Conservation (phyloP, 768 basidiomycete species). For the Russula foetens region DNA sequence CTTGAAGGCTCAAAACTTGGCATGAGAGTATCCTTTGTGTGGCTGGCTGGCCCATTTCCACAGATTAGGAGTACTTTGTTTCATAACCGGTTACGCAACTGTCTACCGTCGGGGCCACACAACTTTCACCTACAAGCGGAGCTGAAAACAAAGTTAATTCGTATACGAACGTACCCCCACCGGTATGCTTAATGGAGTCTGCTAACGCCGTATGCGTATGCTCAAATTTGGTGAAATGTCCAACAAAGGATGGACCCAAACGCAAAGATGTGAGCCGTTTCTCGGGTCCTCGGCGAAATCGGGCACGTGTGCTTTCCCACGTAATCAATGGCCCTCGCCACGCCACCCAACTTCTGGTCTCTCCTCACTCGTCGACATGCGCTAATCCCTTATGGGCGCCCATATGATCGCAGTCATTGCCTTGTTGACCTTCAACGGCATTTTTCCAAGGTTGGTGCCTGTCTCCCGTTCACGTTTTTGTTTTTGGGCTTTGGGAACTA, state of each 20-base stretch:
- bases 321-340: conserved; percentile 13
- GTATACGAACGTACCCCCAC: not conserved
- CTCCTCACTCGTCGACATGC: conserved; percentile 4
- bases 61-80: not conserved
- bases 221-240: not conserved
- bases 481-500: not conserved
- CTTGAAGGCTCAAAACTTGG: not conserved
- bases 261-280: not conserved
- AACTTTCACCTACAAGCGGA: not conserved
- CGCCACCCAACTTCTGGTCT: conserved; percentile 3
- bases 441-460: conserved; percentile 17
- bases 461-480: not conserved
- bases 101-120: not conserved
- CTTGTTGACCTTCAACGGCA: conserved; percentile 11
- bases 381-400: conserved; percentile 18
- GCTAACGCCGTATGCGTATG: no score
- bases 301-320: conserved; percentile 11
- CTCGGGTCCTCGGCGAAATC: conserved; percentile 2
- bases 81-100: not conserved
- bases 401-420: conserved; percentile 13
- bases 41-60: not conserved
- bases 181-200: not conserved
- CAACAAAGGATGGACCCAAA: not conserved
- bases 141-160: not conserved
- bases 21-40: not conserved